Percentiles rank a stretch among this genome's conserved stretches.
Evolutionary conservation across 495 filamentous ascomycete genomes (phyloP).

Genomic region (Parachaetomium inaequale): DNA sequence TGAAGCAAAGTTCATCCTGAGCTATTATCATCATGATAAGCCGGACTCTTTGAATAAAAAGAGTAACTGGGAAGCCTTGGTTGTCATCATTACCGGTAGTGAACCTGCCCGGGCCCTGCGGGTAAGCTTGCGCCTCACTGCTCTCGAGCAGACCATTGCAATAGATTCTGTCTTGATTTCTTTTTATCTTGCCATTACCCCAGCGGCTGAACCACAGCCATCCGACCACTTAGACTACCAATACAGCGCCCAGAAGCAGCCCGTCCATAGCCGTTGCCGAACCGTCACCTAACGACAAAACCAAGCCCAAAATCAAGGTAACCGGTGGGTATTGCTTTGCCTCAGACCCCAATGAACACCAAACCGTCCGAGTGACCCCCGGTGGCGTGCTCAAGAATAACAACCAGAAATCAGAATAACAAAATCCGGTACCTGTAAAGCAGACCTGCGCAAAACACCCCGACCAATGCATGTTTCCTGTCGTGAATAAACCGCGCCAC

Average conservation of each 20-base stretch:
- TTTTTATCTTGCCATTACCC: constrained; percentile 5
- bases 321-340: constrained; percentile 17
- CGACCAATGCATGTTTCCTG: constrained; percentile 34
- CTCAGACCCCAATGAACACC: neutral
- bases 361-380: constrained; percentile 1
- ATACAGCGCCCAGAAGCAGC: neutral
- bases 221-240: neutral
- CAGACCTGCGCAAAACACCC: constrained; percentile 30
- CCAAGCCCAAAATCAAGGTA: constrained; percentile 2
- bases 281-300: neutral
- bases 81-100: too few species aligned
- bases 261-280: neutral
- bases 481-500: constrained; percentile 22
- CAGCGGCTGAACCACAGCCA: neutral
- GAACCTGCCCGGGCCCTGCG: too few species aligned
- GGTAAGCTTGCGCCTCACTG: neutral
- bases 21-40: too few species aligned
- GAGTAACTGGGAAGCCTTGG: too few species aligned
- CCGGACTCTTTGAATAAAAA: too few species aligned
- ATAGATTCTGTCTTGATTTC: neutral
- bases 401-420: constrained; percentile 3
- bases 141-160: neutral
- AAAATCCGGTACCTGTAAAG: constrained; percentile 17
- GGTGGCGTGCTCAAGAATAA: constrained; percentile 4
- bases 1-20: too few species aligned